Percentiles rank a stretch among this genome's conserved stretches.
These are phyloP conservation scores for Sporothrix pseudoabietina DNA, from an alignment of 2,329 filamentous ascomycete genomes.

Conservation along the genomic window DNA sequence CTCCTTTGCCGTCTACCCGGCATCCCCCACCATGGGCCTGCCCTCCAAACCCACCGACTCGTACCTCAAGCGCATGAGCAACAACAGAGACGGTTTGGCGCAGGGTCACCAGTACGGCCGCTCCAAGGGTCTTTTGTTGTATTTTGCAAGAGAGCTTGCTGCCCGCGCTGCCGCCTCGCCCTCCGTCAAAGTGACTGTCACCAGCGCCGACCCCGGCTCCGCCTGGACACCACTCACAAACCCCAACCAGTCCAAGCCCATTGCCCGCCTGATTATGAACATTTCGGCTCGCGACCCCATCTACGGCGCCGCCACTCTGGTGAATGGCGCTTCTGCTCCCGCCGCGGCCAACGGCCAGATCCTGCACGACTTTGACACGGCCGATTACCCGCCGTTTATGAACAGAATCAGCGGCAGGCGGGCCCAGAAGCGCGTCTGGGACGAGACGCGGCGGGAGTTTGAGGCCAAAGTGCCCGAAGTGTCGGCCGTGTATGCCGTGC, in stretches of 20 bases:
- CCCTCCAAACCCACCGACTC: conserved; percentile 38
- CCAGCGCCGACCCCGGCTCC: conserved; percentile 45
- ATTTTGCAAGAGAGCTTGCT: conserved; percentile 45
- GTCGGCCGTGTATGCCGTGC: conserved; percentile 36
- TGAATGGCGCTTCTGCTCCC: conserved; percentile 43
- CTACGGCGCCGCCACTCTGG: conserved; percentile 44
- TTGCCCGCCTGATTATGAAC: conserved; percentile 46
- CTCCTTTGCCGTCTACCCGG: conserved; percentile 45
- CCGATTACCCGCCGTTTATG: conserved; percentile 45
- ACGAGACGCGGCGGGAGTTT: conserved; percentile 38
- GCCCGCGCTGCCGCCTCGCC: conserved; percentile 33
- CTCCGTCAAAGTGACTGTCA: conserved; percentile 41
- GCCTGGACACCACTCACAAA: conserved; percentile 46
- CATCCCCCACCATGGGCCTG: conserved; percentile 44
- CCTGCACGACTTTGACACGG: conserved; percentile 44
- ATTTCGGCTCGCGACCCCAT: conserved; percentile 43
- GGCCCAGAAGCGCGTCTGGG: conserved; percentile 39
- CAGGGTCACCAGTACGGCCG: conserved; percentile 46
- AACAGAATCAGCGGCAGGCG: conserved; percentile 37
- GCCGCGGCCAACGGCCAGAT: conserved; percentile 43
- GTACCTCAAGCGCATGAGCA: conserved; percentile 44
- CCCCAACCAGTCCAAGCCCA: conserved; percentile 43
- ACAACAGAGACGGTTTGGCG: conserved; percentile 43
- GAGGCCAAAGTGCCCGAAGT: conserved; percentile 39
- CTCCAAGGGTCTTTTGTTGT: conserved; percentile 45